Base-by-base conservation (phyloP, 495 filamentous ascomycete species). In the Penicillium fimorum region DNA sequence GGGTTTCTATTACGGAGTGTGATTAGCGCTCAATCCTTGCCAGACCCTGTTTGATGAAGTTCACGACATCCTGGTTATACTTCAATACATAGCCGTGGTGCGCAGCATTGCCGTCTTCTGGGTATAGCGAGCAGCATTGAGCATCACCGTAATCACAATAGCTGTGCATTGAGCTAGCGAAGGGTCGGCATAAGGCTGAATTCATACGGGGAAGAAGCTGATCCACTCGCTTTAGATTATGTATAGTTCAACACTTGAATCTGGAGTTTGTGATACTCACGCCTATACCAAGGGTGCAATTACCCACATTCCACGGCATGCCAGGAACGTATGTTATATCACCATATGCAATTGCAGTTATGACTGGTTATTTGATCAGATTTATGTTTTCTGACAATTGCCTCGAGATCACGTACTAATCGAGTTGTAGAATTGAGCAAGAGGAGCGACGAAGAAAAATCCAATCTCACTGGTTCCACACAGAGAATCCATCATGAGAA, bases 401-500 rank as follows among this genome's bases (percentile, higher is more conserved):
- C 18, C 13, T n/a, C 25, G 40, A 15, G n/a, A 22, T 30, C 15
- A n/a, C 51, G 44, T 57, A 67, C 67, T 58, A 43, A 46, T 63
- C 10, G 41, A 30, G 53, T 56, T 64, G 43, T 61, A 70, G 10
- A 30, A 30, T 20, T 52, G 59, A 42, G 63, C 55, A 25, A 70
- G 44, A 10, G 59, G 57, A 3, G 48, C 17, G 29, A 70, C 60
- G 7, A 44, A 35, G 24, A 42, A 32, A 0, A 70, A 51, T 55
- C 62, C 59, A 18, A 62, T 20, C 22, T 62, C 57, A 45, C 67
- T 67, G n/a, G 64, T 65, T 17, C 67, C 67, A 25, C 67, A 70
- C n/a, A 70, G 50, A 7, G 56, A 65, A 33, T 67, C 61, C 65
- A 71, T 68, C 58, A 67, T 47, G 32, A 57, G 47, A 4, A 69